Evolutionary conservation across 2,329 filamentous ascomycete species (phyloP).

Genomic region (Ceratocystis cubensis): DNA sequence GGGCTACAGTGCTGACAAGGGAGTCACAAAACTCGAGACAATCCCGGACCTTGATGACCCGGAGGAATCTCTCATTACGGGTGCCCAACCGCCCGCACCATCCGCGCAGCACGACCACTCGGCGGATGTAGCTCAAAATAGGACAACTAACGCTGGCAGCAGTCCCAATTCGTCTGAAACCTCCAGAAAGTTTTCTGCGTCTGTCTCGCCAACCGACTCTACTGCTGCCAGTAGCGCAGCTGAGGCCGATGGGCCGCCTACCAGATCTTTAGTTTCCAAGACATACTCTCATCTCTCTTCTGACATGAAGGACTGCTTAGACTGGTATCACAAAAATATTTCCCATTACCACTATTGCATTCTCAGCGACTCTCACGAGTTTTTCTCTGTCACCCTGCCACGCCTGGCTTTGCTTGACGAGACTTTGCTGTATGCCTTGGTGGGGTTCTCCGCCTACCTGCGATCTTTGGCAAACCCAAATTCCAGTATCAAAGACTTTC

Average conservation of each 20-base stretch:
- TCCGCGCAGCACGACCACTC: slow-evolving; percentile 24
- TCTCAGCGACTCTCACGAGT: slow-evolving; percentile 55
- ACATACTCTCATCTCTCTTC: slow-evolving; percentile 49
- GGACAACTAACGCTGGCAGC: slow-evolving; percentile 26
- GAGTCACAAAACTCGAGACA: slow-evolving; percentile 35
- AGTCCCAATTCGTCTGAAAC: slow-evolving; percentile 29
- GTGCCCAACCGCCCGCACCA: background rate
- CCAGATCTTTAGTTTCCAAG: background rate
- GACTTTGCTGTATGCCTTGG: slow-evolving; percentile 71
- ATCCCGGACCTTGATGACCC: slow-evolving; percentile 45
- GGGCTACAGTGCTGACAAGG: slow-evolving; percentile 11
- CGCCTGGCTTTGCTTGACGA: slow-evolving; percentile 61
- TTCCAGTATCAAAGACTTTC: slow-evolving; percentile 66
- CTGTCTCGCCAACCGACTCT: slow-evolving; percentile 14
- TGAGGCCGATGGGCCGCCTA: slow-evolving; percentile 9
- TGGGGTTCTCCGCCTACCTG: slow-evolving; percentile 82
- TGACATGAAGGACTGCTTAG: slow-evolving; percentile 66
- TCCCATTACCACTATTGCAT: slow-evolving; percentile 74
- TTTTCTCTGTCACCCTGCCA: slow-evolving; percentile 60
- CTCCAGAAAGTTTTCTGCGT: slow-evolving; percentile 2
- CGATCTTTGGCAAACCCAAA: slow-evolving; percentile 56
- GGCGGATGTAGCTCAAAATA: slow-evolving; percentile 11
- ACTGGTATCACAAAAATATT: slow-evolving; percentile 66
- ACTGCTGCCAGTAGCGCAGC: slow-evolving; percentile 16
- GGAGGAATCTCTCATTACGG: background rate